Conservation (phyloP, 805 yeast species). For the Schwanniomyces yamadae region DNA sequence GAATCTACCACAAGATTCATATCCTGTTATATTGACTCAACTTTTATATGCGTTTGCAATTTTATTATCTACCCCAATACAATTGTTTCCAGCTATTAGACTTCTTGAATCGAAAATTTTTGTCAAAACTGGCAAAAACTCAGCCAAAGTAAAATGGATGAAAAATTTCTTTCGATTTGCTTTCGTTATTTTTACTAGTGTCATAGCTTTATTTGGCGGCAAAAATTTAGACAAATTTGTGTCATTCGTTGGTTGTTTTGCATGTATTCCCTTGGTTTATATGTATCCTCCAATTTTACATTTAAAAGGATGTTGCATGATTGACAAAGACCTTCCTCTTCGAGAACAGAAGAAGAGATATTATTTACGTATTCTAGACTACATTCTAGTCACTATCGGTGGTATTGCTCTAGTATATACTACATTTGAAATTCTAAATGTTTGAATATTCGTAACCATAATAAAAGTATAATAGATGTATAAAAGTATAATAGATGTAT, state of each 20-base stretch:
- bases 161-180: conserved; percentile 58
- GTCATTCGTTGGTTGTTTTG: conserved; percentile 79
- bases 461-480: no score
- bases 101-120: conserved; percentile 66
- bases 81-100: conserved; percentile 75
- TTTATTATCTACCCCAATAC: conserved; percentile 76
- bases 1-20: conserved; percentile 68
- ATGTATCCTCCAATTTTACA: conserved; percentile 84
- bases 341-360: conserved; percentile 29
- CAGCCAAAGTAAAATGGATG: conserved; percentile 57
- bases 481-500: conserved; percentile 2
- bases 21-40: conserved; percentile 62
- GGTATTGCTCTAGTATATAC: conserved; percentile 64
- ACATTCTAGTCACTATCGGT: conserved; percentile 54
- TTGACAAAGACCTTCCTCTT: conserved; percentile 13
- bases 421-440: conserved; percentile 52
- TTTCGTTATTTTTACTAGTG: conserved; percentile 54
- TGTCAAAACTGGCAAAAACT: conserved; percentile 55
- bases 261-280: conserved; percentile 82
- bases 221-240: conserved; percentile 70
- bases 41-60: conserved; percentile 73
- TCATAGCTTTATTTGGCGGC: conserved; percentile 67
- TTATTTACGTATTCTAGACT: conserved; percentile 45
- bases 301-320: conserved; percentile 47
- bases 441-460: no score